Conservation (phyloP, 1,139 yeast species). For the Pichia sp. region DNA sequence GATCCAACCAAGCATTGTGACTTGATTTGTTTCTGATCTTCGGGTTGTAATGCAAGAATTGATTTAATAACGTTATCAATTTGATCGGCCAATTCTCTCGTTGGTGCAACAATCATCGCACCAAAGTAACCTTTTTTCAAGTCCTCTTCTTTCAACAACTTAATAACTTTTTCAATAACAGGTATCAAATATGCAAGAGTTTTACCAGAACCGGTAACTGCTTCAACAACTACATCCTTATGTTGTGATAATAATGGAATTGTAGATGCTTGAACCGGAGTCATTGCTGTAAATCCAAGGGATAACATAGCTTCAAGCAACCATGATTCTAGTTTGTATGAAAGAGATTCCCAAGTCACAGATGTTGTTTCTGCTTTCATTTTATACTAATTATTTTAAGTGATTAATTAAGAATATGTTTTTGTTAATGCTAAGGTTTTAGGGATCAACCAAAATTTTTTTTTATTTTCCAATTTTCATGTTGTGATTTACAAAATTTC, state of each 20-base stretch:
- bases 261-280: conserved; percentile 96
- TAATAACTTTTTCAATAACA: conserved; percentile 56
- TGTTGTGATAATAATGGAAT: conserved; percentile 82
- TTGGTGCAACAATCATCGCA: conserved; percentile 75
- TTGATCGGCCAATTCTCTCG: conserved; percentile 87
- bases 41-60: conserved; percentile 56
- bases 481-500: not conserved
- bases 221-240: conserved; percentile 93
- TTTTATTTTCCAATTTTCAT: conserved; percentile 2
- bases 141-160: conserved; percentile 21
- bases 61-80: conserved; percentile 60
- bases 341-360: conserved; percentile 21
- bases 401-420: no score
- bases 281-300: conserved; percentile 76
- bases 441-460: not conserved
- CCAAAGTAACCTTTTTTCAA: conserved; percentile 57
- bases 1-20: conserved; percentile 84
- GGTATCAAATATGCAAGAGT: conserved; percentile 86
- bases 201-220: conserved; percentile 96
- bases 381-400: not conserved
- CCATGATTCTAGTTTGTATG: conserved; percentile 37
- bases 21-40: conserved; percentile 33
- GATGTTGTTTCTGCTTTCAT: conserved; percentile 17
- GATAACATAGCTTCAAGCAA: conserved; percentile 58
- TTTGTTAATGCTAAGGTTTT: no score